Conservation (phyloP, 805 yeast genomes). For the Nakazawaea laoshanensis region DNA sequence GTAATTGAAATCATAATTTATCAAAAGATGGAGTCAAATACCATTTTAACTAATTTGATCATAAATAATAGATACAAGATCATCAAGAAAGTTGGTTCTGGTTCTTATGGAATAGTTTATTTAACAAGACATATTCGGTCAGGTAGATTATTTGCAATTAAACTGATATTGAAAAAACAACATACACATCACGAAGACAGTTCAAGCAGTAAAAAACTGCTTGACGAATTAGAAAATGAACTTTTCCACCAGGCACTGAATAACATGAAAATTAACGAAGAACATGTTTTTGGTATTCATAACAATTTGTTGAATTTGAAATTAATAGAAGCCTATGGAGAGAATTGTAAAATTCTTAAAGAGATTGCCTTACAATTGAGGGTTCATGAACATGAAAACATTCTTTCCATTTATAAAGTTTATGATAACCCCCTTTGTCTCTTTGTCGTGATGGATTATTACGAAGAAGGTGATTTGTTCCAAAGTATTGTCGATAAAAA, state of each 20-base stretch:
- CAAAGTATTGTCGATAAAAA: conserved; percentile 72
- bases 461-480: conserved; percentile 79
- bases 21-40: conserved; percentile 1
- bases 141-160: conserved; percentile 55
- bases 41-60: conserved; percentile 16
- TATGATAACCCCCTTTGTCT: conserved; percentile 50
- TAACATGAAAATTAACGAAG: background rate
- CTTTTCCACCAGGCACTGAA: conserved; percentile 12
- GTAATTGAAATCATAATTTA: no score
- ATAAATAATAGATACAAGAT: conserved; percentile 30
- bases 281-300: conserved; percentile 13
- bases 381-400: conserved; percentile 73
- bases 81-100: conserved; percentile 60
- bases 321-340: conserved; percentile 25
- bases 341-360: conserved; percentile 33
- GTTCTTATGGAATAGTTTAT: conserved; percentile 81
- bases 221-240: conserved; percentile 20
- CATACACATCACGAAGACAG: conserved; percentile 18
- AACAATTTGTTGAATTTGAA: conserved; percentile 26
- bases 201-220: conserved; percentile 18
- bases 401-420: conserved; percentile 68
- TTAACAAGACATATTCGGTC: conserved; percentile 49
- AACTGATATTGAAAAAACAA: conserved; percentile 49
- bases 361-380: conserved; percentile 69
- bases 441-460: conserved; percentile 81